A percentile compares a stretch with the other conserved stretches of the same genome.
Conservation (phyloP, 306 rosid genomes). For the Rosa lucieae region DNA sequence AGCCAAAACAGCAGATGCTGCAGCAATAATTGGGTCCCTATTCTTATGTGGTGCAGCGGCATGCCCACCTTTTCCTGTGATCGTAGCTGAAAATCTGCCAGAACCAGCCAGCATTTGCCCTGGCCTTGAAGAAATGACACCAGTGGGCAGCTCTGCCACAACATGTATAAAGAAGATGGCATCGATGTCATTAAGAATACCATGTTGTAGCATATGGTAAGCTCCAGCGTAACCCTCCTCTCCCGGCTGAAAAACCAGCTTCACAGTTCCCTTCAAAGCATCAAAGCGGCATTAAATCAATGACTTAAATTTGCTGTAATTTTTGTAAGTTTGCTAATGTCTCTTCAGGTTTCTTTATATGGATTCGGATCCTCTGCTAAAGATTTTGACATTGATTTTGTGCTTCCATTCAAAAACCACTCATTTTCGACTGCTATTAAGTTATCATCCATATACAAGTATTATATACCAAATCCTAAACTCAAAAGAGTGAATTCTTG, state of each 20-base stretch:
- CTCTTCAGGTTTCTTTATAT: not conserved
- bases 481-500: not conserved
- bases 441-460: not conserved
- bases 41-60: conserved; percentile 39
- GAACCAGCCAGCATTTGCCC: conserved; percentile 38
- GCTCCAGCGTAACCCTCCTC: conserved; percentile 49
- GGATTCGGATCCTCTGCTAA: not conserved
- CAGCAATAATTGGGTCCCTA: conserved; percentile 41
- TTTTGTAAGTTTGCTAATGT: not conserved
- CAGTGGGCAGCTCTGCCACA: conserved; percentile 29
- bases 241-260: conserved; percentile 47
- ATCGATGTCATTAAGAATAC: conserved; percentile 25
- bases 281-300: not conserved
- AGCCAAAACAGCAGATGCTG: conserved; percentile 38
- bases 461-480: not conserved
- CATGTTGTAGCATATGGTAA: conserved; percentile 37
- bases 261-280: conserved; percentile 40
- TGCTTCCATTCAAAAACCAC: not conserved
- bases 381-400: not conserved
- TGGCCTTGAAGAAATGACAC: conserved; percentile 43
- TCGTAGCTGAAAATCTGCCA: conserved; percentile 33
- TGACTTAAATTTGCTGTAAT: not conserved
- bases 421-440: not conserved
- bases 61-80: conserved; percentile 48
- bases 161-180: conserved; percentile 43